phyloP scores from a whole-genome alignment of 495 filamentous ascomycete species.

The Ascobolus immersus region DNA sequence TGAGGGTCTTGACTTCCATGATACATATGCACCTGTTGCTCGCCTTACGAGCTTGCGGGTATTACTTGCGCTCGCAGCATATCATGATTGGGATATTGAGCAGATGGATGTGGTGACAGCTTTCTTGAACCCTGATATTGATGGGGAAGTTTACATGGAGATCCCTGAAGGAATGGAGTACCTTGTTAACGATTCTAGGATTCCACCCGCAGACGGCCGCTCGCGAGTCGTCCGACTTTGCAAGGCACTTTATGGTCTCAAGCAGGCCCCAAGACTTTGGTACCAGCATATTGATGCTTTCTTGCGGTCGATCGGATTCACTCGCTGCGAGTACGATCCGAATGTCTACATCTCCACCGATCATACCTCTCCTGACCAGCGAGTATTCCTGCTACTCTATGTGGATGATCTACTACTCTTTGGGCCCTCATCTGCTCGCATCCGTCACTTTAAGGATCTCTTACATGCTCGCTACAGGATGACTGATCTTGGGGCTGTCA shows the following conservation, averaged over 20 bases:
- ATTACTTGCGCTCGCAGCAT: background rate
- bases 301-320: background rate
- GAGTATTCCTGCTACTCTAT: background rate
- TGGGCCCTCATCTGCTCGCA: background rate
- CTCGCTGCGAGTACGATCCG: background rate
- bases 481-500: background rate
- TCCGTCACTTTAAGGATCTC: background rate
- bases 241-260: background rate
- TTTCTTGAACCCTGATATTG: conserved; percentile 6
- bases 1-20: conserved; percentile 5
- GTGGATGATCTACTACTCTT: background rate
- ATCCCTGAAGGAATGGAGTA: too few species aligned
- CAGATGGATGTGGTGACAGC: conserved; percentile 7
- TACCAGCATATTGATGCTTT: background rate
- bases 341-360: background rate
- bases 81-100: conserved; percentile 3
- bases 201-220: too few species aligned
- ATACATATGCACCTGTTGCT: conserved; percentile 6
- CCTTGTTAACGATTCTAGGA: too few species aligned
- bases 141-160: conserved; percentile 3
- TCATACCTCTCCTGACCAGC: background rate
- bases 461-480: background rate
- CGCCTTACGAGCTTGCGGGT: conserved; percentile 4
- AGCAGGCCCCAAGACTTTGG: background rate
- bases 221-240: background rate